A percentile compares a stretch with the other conserved stretches of the same genome.
Conservation (phyloP, 2,329 filamentous ascomycete genomes). For the Arthroderma sp. region DNA sequence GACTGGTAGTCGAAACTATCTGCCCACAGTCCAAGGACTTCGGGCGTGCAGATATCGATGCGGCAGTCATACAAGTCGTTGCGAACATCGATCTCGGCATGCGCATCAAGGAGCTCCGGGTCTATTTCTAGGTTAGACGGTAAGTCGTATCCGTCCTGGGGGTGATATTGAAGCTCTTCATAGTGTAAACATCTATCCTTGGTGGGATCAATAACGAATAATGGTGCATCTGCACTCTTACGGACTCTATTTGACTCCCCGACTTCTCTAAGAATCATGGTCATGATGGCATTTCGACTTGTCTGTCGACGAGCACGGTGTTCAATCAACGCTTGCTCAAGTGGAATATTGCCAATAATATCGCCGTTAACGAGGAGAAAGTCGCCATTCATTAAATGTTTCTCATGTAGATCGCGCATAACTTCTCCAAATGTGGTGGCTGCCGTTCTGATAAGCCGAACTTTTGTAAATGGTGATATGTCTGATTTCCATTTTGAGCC, state of each 20-base stretch:
- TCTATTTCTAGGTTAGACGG: constrained; percentile 54
- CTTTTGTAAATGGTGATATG: constrained; percentile 66
- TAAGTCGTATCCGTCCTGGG: constrained; percentile 44
- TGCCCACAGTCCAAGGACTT: constrained; percentile 87
- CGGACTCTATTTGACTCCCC: constrained; percentile 67
- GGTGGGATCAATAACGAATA: constrained; percentile 74
- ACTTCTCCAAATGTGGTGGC: constrained; percentile 85
- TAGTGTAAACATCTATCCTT: constrained; percentile 82
- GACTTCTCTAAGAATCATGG: constrained; percentile 73
- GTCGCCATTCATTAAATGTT: constrained; percentile 73
- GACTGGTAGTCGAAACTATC: constrained; percentile 97
- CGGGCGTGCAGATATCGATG: constrained; percentile 94
- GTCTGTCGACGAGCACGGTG: constrained; percentile 70
- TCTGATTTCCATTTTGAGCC: constrained; percentile 61
- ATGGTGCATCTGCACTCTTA: constrained; percentile 58
- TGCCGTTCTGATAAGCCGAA: constrained; percentile 78
- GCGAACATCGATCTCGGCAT: constrained; percentile 68
- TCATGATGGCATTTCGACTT: constrained; percentile 96
- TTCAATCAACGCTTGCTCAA: constrained; percentile 64
- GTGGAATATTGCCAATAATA: constrained; percentile 73
- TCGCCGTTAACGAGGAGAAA: constrained; percentile 91
- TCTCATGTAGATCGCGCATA: constrained; percentile 81
- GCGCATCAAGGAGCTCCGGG: constrained; percentile 60
- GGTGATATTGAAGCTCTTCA: constrained; percentile 66
- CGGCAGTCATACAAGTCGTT: constrained; percentile 85